Conservation (phyloP, 1,284 basidiomycete species). For the Sanghuangporus baumii region DNA sequence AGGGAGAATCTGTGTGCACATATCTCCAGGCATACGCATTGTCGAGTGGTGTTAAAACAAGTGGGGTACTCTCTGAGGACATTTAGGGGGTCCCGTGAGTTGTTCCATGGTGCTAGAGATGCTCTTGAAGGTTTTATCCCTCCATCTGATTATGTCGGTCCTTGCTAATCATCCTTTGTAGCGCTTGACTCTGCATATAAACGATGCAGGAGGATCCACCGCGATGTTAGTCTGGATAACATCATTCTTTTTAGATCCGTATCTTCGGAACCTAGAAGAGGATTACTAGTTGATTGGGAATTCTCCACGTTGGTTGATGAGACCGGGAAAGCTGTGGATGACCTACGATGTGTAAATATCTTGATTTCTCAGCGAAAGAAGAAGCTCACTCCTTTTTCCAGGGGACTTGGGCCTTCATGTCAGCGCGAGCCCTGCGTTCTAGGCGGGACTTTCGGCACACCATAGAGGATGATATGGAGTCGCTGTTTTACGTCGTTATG, state of each 20-base stretch:
- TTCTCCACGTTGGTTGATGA: conserved; percentile 18
- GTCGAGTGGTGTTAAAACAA: conserved; percentile 18
- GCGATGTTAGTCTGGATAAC: conserved; percentile 32
- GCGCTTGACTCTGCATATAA: conserved; percentile 27
- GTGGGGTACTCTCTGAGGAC: conserved; percentile 12
- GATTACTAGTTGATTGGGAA: conserved; percentile 34
- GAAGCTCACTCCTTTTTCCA: not conserved
- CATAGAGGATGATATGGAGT: conserved; percentile 32
- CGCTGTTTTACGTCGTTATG: conserved; percentile 27
- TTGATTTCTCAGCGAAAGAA: conserved; percentile 25
- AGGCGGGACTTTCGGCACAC: conserved; percentile 20
- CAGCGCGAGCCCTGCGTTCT: not conserved
- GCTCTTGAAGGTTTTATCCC: not conserved
- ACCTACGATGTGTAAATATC: conserved; percentile 26
- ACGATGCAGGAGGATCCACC: conserved; percentile 26
- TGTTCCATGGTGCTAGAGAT: conserved; percentile 10
- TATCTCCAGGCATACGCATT: conserved; percentile 14
- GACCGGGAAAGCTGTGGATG: too few relatives aligned
- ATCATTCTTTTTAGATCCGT: conserved; percentile 22
- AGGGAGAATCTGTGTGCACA: not conserved
- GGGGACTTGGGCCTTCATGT: not conserved
- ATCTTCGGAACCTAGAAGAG: conserved; percentile 19
- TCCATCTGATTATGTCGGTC: not conserved
- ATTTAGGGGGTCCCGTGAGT: conserved; percentile 13
- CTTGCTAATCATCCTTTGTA: conserved; percentile 16